Percentiles rank a stretch among this genome's conserved stretches.
Conservation (phyloP, 352 stramenopile species). For the Globisporangium iwayamae region DNA sequence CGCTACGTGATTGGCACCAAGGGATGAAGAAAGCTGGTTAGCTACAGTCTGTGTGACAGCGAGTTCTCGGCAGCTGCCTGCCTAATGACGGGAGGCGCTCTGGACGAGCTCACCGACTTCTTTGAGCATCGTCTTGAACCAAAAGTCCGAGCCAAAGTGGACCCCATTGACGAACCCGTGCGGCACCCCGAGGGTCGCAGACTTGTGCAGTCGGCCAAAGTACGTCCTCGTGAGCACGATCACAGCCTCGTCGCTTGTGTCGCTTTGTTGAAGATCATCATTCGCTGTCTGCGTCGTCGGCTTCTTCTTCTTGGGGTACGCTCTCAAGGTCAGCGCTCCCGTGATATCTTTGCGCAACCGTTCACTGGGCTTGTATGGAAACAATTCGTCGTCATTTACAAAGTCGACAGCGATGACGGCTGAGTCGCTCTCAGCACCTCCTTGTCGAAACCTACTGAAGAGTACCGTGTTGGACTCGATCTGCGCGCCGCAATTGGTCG, state of each 20-base stretch:
- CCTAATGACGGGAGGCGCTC: background rate
- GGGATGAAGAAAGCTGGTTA: too few relatives aligned
- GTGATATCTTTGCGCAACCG: constrained; percentile 10
- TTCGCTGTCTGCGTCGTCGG: too few relatives aligned
- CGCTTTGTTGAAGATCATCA: background rate
- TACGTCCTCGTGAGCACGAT: background rate
- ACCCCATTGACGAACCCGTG: background rate
- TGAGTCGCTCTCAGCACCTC: background rate
- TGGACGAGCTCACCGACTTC: background rate
- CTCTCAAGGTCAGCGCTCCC: background rate
- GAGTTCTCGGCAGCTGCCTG: too few relatives aligned
- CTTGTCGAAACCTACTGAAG: constrained; percentile 19
- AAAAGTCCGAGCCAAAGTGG: background rate
- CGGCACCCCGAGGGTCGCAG: background rate
- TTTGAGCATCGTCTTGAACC: background rate
- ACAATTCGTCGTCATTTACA: constrained; percentile 6
- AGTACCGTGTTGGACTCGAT: constrained; percentile 39
- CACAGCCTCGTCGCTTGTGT: background rate
- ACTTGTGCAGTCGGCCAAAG: background rate
- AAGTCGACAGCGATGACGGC: background rate
- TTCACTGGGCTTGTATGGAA: constrained; percentile 2
- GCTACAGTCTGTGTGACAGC: too few relatives aligned
- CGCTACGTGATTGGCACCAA: too few relatives aligned
- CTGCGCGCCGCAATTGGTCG: constrained; percentile 9
- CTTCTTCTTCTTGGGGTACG: background rate